These are phyloP conservation scores for Apiospora pterosperma DNA, from an alignment of 2,329 filamentous ascomycete genomes.

Conservation along the genomic window DNA sequence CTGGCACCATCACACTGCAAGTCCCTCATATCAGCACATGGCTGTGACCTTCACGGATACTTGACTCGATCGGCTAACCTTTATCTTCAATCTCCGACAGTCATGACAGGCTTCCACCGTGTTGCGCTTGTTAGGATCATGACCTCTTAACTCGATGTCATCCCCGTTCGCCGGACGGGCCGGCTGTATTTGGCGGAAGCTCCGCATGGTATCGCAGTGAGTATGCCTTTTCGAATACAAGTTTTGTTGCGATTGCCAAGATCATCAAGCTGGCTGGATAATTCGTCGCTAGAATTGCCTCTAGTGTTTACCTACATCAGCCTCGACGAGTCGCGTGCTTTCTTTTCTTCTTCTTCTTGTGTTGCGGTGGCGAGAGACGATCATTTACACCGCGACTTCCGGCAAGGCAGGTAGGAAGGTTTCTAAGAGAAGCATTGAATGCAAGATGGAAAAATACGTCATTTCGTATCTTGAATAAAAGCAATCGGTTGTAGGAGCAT, in stretches of 20 bases:
- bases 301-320: too few relatives aligned
- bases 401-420: neutral
- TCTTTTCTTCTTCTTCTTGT: neutral
- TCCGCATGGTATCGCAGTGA: neutral
- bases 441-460: neutral
- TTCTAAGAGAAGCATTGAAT: neutral
- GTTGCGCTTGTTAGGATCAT: neutral
- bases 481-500: neutral
- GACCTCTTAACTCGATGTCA: neutral
- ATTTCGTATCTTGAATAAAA: neutral
- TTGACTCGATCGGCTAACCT: neutral
- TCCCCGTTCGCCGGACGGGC: neutral
- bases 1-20: conserved; percentile 28
- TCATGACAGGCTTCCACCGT: conserved; percentile 8
- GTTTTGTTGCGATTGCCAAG: neutral
- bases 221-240: neutral
- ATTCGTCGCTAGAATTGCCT: neutral
- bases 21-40: neutral
- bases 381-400: neutral
- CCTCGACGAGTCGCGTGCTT: neutral
- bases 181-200: neutral
- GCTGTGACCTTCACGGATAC: neutral
- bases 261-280: neutral
- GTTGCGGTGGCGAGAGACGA: neutral
- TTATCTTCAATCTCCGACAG: conserved; percentile 6